Percentiles rank a stretch among this genome's conserved stretches.
Evolutionary conservation across 2,329 filamentous ascomycete species (phyloP).

Genomic region (Fusarium temperatum): DNA sequence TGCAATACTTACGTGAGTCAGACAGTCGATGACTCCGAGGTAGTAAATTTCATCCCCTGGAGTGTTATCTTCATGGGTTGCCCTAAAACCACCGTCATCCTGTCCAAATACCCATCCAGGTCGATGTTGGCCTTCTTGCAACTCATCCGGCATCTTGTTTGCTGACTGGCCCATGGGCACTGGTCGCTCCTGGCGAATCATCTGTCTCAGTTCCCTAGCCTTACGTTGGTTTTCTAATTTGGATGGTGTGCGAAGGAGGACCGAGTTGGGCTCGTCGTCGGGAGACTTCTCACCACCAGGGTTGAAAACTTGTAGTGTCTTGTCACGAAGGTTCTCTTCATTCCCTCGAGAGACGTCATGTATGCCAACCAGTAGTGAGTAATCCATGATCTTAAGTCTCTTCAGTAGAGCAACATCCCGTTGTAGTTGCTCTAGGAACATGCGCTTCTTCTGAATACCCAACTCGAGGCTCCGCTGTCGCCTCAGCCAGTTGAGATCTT

Average conservation of each 20-base stretch:
- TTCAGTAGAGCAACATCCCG: constrained; percentile 88
- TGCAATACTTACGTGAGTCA: constrained; percentile 82
- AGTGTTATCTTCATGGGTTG: constrained; percentile 88
- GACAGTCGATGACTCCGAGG: constrained; percentile 95
- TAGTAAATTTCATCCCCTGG: constrained; percentile 96
- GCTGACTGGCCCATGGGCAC: constrained; percentile 88
- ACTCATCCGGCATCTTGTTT: constrained; percentile 89
- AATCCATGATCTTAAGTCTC: constrained; percentile 96
- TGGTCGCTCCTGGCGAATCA: constrained; percentile 91
- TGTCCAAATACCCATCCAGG: constrained; percentile 84
- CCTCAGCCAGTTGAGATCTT: constrained; percentile 96
- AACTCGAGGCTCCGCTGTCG: constrained; percentile 87
- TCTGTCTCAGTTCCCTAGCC: constrained; percentile 87
- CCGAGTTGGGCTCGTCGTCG: constrained; percentile 68
- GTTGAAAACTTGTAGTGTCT: constrained; percentile 93
- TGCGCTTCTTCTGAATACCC: constrained; percentile 84
- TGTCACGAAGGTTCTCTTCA: constrained; percentile 89
- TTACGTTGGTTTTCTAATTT: constrained; percentile 92
- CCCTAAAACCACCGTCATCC: constrained; percentile 91
- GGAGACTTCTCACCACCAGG: constrained; percentile 74
- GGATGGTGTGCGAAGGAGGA: constrained; percentile 88
- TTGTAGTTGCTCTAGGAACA: constrained; percentile 90
- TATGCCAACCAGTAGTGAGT: constrained; percentile 92
- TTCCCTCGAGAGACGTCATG: constrained; percentile 92
- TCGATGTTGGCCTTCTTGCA: constrained; percentile 77